Conservation (phyloP, 768 basidiomycete species). For the Podaxis carcinomalis region DNA sequence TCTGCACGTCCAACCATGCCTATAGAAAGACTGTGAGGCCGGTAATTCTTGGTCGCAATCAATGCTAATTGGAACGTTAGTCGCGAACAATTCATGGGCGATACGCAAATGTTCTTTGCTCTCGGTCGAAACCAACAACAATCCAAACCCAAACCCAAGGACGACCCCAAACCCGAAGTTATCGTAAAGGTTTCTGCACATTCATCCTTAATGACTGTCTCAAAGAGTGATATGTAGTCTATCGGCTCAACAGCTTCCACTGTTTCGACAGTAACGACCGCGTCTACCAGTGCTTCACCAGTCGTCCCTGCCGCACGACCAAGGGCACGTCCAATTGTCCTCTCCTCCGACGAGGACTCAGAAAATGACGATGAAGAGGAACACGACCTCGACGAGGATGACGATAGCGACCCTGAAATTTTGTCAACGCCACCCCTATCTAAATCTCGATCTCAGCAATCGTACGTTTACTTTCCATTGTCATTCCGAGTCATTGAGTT, state of each 20-base stretch:
- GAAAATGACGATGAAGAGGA: conserved; percentile 12
- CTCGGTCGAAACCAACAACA: conserved; percentile 8
- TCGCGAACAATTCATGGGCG: conserved; percentile 4
- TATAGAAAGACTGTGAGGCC: conserved; percentile 6
- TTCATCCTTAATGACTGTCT: background rate
- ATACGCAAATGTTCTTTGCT: conserved; percentile 3
- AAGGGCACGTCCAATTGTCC: conserved; percentile 23
- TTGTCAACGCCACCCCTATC: conserved; percentile 8
- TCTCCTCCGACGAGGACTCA: conserved; percentile 33
- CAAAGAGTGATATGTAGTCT: background rate
- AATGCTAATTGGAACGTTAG: background rate
- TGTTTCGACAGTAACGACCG: background rate
- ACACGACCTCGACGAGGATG: conserved; percentile 5
- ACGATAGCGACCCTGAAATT: conserved; percentile 10
- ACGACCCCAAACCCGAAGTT: background rate
- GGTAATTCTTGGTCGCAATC: background rate
- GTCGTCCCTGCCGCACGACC: background rate
- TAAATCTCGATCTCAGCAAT: conserved; percentile 8
- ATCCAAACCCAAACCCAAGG: background rate
- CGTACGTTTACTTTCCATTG: background rate
- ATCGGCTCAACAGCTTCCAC: conserved; percentile 11
- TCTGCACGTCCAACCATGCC: background rate
- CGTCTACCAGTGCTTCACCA: conserved; percentile 19
- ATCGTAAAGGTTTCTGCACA: background rate
- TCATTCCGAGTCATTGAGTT: background rate